These are phyloP conservation scores for Colletotrichum tofieldiae DNA, from an alignment of 2,329 filamentous ascomycete species.

Conservation along the genomic window DNA sequence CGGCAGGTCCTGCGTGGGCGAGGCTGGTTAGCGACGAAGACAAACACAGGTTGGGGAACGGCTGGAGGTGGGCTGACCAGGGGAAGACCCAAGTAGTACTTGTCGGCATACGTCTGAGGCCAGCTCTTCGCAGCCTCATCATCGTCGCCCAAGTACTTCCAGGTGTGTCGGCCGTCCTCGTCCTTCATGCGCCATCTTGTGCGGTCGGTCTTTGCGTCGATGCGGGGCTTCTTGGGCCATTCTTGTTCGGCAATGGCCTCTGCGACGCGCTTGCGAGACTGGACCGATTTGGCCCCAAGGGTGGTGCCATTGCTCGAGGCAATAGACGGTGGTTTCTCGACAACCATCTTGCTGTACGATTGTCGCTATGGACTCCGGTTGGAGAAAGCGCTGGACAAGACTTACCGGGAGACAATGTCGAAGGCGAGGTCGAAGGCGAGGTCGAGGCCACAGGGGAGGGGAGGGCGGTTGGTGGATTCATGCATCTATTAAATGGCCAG, in stretches of 20 bases:
- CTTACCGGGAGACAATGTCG: background rate
- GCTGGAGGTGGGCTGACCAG: slow-evolving; percentile 68
- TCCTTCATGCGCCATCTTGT: slow-evolving; percentile 88
- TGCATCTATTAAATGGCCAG: slow-evolving; percentile 30
- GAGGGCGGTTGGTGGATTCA: slow-evolving; percentile 20
- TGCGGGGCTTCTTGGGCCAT: slow-evolving; percentile 62
- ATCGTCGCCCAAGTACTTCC: slow-evolving; percentile 90
- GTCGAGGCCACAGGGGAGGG: background rate
- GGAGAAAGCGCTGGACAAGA: no score
- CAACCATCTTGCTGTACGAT: slow-evolving; percentile 12
- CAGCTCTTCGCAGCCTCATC: slow-evolving; percentile 79
- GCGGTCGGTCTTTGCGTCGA: slow-evolving; percentile 79
- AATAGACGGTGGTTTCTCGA: slow-evolving; percentile 26
- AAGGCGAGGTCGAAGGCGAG: background rate
- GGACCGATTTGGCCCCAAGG: slow-evolving; percentile 36
- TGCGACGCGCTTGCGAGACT: slow-evolving; percentile 61
- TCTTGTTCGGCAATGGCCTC: slow-evolving; percentile 54
- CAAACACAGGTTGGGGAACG: background rate
- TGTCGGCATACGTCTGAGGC: slow-evolving; percentile 92
- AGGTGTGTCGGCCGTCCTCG: slow-evolving; percentile 89
- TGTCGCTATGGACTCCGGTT: background rate
- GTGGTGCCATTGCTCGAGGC: slow-evolving; percentile 36
- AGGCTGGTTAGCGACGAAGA: background rate
- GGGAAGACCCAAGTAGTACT: slow-evolving; percentile 86
- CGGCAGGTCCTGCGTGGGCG: slow-evolving; percentile 75